A percentile compares a stretch with the other conserved stretches of the same genome.
phyloP scores from a whole-genome alignment of 176 grass and related monocot species.

The Musa itinerans region DNA sequence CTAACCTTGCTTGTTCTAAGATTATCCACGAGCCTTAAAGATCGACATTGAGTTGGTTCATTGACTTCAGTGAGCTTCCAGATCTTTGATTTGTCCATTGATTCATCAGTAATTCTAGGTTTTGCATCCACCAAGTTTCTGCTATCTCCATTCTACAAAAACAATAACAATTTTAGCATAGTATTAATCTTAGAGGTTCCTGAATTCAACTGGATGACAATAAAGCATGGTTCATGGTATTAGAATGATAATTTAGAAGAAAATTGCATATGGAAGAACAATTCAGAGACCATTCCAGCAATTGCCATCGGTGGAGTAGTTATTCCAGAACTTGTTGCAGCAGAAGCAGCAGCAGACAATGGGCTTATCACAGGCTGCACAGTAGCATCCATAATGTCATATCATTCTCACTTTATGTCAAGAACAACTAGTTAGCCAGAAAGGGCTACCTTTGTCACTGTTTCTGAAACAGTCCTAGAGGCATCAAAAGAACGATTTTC shows the following conservation, averaged over 20 bases:
- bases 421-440: neutral
- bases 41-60: conserved; percentile 80
- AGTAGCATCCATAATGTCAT: conserved; percentile 5
- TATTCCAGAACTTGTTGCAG: conserved; percentile 58
- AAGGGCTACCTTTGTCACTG: conserved; percentile 59
- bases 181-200: conserved; percentile 12
- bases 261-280: conserved; percentile 6
- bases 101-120: conserved; percentile 84
- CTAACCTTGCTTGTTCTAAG: conserved; percentile 77
- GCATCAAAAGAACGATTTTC: conserved; percentile 92
- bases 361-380: conserved; percentile 84
- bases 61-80: conserved; percentile 97
- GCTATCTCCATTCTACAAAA: conserved; percentile 69
- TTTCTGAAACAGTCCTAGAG: conserved; percentile 65
- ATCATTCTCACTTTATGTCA: neutral
- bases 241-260: neutral
- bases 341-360: conserved; percentile 51
- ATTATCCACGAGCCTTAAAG: conserved; percentile 75
- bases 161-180: conserved; percentile 8
- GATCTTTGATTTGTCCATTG: conserved; percentile 77
- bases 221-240: neutral
- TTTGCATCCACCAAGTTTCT: conserved; percentile 86
- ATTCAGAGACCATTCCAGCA: conserved; percentile 54
- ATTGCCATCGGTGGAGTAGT: conserved; percentile 46
- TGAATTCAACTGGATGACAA: neutral